Conservation (phyloP, 1,139 yeast genomes). For the Candida sojae region DNA sequence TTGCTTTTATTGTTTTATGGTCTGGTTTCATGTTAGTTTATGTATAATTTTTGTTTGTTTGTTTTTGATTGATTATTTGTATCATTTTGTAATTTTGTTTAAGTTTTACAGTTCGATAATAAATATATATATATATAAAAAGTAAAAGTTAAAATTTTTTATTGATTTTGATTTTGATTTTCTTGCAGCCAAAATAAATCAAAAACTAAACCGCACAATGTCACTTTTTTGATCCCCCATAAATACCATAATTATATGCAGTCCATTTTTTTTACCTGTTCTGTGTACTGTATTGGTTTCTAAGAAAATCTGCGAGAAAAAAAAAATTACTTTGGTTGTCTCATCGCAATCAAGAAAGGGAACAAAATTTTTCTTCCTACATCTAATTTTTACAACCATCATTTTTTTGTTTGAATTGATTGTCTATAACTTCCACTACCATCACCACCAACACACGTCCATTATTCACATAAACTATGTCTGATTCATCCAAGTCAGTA, state of each 20-base stretch:
- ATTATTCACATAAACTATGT: conserved; percentile 11
- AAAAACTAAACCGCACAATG: too few species aligned
- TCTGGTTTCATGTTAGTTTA: not conserved
- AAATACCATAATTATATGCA: not conserved
- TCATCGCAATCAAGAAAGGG: not conserved
- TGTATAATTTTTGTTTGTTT: not conserved
- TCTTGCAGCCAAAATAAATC: conserved; percentile 4
- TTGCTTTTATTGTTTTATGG: too few species aligned
- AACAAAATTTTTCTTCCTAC: not conserved
- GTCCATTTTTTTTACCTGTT: not conserved
- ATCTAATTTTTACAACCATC: not conserved
- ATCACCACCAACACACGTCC: not conserved
- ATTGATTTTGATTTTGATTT: too few species aligned
- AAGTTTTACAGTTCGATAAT: too few species aligned
- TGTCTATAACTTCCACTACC: not conserved
- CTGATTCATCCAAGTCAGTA: conserved; percentile 19
- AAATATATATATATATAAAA: too few species aligned
- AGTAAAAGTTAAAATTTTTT: too few species aligned
- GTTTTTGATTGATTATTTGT: not conserved
- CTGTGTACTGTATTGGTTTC: not conserved
- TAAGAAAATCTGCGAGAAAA: not conserved
- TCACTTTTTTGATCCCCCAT: not conserved
- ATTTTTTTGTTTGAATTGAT: not conserved
- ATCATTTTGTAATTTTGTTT: too few species aligned
- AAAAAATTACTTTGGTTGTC: not conserved